Base-by-base conservation (phyloP, 2,329 filamentous ascomycete species). In the Talaromyces islandicus region DNA sequence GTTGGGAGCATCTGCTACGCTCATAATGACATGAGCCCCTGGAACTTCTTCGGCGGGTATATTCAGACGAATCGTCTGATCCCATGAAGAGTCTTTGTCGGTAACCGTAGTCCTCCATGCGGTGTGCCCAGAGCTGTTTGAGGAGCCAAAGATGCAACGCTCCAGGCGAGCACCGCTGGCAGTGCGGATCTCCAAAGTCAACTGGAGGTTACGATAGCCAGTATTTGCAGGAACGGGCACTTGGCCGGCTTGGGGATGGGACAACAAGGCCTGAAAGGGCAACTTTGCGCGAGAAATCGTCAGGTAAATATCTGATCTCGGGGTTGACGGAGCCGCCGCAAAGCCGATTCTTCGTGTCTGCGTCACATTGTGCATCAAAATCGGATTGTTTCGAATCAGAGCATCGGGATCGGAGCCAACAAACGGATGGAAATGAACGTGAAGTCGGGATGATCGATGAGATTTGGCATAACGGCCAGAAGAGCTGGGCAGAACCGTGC, bases 241-340 rank as follows among this genome's bases (percentile, higher is more conserved):
- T 63, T 89, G 90, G n/a, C 91, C 91, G 35, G 89, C 87, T 68
- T 96, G 91, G 0, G 86, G 85, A 68, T 89, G 87, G 9, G 85
- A 83, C 24, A 88, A 75, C 46, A 84, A 78, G 11, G 84, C 83
- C 64, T 85, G 83, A 60, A 87, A 86, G 19, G 88, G 87, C 25
- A 99, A 79, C n/a, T 87, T 81, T 0, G 91, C 90, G 64, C 91
- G 87, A 60, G 87, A 86, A 54, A 99, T 75, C 0, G 92, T 97
- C 51, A 99, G 75, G 71, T 99, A 99, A 56, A 99, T 97, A 72
- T 99, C 95, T 11, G 92, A 97, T 67, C 95, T 83, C 17, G 89
- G 83, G 71, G 91, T 92, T 0, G 89, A 92, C 0, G 94, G 93
- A 1, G 92, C 92, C 12, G 92, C 92, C 3, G 93, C 91, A 72